Conservation (phyloP, 257 asterid genomes). For the Petunia axillaris region DNA sequence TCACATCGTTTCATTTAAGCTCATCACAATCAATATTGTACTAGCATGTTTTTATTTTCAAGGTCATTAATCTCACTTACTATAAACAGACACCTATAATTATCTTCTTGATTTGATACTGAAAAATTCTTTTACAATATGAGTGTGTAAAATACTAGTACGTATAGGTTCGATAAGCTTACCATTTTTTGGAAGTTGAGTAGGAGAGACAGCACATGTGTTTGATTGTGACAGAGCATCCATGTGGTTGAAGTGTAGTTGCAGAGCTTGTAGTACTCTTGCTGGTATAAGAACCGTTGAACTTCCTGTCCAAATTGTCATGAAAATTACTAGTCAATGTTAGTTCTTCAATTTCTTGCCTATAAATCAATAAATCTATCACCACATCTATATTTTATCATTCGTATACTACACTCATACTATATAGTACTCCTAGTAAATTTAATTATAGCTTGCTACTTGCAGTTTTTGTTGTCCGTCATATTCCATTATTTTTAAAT, state of each 20-base stretch:
- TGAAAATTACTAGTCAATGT: neutral
- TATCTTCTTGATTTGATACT: neutral
- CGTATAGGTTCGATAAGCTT: neutral
- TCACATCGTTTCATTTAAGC: no score
- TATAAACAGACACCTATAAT: no score
- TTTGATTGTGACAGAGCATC: conserved; percentile 38
- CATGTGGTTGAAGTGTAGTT: conserved; percentile 54
- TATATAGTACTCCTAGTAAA: no score
- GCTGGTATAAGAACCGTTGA: conserved; percentile 84
- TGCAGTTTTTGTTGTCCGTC: no score
- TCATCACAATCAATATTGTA: no score
- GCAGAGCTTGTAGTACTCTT: conserved; percentile 70
- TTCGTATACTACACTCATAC: neutral
- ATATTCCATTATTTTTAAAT: no score
- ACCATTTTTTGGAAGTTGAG: conserved; percentile 36
- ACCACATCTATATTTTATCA: neutral
- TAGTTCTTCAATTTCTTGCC: neutral
- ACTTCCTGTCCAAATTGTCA: conserved; percentile 43
- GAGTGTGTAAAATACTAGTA: neutral
- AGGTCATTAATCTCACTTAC: no score
- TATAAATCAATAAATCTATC: neutral
- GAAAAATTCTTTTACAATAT: neutral
- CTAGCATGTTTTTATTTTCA: no score
- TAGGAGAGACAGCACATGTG: conserved; percentile 15
- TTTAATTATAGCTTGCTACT: neutral